These are phyloP conservation scores for Oryza meyeriana DNA, from an alignment of 176 grass and related monocot genomes.

Conservation along the genomic window DNA sequence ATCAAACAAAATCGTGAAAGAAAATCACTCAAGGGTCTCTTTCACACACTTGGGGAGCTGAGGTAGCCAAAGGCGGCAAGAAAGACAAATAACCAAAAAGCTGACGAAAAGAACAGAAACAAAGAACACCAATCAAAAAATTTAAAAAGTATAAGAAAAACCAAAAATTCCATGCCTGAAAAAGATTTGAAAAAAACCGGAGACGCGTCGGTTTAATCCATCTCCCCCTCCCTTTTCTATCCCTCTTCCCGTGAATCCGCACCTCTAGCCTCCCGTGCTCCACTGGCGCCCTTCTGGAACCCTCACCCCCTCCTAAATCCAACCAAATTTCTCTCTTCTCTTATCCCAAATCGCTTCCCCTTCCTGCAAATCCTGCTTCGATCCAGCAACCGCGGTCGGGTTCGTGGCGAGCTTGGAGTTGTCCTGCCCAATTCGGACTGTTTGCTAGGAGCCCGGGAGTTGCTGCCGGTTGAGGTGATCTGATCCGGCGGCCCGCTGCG, in stretches of 20 bases:
- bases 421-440: conserved; percentile 3
- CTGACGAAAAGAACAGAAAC: neutral
- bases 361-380: conserved; percentile 8
- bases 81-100: neutral
- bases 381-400: conserved; percentile 13
- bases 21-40: neutral
- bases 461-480: conserved; percentile 5
- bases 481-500: conserved; percentile 27
- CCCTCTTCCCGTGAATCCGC: conserved; percentile 43
- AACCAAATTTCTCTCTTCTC: neutral
- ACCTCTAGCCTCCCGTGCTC: conserved; percentile 42
- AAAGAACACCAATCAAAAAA: neutral
- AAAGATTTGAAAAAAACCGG: conserved; percentile 19
- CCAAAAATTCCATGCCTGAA: neutral
- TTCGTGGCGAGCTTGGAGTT: conserved; percentile 1
- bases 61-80: neutral
- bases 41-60: neutral
- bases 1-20: neutral
- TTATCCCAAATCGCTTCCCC: conserved; percentile 11
- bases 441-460: neutral
- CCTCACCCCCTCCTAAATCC: conserved; percentile 34
- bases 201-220: conserved; percentile 32
- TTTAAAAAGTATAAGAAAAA: neutral
- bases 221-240: conserved; percentile 20
- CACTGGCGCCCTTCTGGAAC: conserved; percentile 52